Conservation (phyloP, 805 yeast species). For the Wickerhamiella kurtzmanii region DNA sequence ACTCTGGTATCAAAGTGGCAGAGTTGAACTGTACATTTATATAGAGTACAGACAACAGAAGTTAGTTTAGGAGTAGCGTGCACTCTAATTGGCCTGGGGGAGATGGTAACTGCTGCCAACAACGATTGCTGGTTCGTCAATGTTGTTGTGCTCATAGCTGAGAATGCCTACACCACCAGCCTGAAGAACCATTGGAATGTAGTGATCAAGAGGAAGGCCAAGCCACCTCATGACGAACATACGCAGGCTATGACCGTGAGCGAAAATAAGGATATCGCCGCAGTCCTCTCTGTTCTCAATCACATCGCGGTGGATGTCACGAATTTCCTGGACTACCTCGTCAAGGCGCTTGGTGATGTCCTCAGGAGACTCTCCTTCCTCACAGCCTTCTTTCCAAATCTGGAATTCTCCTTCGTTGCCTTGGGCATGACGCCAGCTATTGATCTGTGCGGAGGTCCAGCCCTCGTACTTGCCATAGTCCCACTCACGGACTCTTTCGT, state of each 20-base stretch:
- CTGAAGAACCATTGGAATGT: slow-evolving; percentile 76
- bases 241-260: slow-evolving; percentile 87
- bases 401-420: slow-evolving; percentile 24
- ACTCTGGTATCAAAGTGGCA: too few species aligned
- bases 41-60: neutral
- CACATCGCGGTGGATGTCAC: slow-evolving; percentile 31
- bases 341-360: slow-evolving; percentile 65
- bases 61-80: neutral
- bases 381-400: slow-evolving; percentile 95
- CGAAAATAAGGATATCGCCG: slow-evolving; percentile 71
- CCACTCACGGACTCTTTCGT: slow-evolving; percentile 79
- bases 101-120: slow-evolving; percentile 33
- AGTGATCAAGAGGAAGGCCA: slow-evolving; percentile 37
- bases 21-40: neutral
- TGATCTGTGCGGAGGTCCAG: slow-evolving; percentile 49
- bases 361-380: slow-evolving; percentile 62
- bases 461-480: slow-evolving; percentile 97
- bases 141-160: slow-evolving; percentile 73
- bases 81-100: neutral
- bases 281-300: slow-evolving; percentile 29
- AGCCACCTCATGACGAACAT: slow-evolving; percentile 88
- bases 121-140: slow-evolving; percentile 75
- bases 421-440: slow-evolving; percentile 23
- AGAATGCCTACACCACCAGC: slow-evolving; percentile 94
- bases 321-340: slow-evolving; percentile 49